These are phyloP conservation scores for Leishmania tarentolae DNA, from an alignment of 208 protist species.

Conservation along the genomic window DNA sequence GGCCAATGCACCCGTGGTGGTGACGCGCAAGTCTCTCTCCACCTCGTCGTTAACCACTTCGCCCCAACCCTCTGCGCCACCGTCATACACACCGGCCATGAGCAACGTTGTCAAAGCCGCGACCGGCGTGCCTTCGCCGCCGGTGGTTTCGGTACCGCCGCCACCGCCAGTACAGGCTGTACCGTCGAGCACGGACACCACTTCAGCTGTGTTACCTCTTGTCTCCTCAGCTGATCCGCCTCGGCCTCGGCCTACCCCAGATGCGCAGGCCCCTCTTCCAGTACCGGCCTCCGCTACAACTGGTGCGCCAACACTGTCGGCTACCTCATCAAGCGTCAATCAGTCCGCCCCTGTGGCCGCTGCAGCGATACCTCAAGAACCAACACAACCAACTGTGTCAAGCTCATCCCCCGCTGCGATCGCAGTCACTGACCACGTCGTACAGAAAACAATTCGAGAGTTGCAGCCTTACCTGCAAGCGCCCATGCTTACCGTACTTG, in stretches of 20 bases:
- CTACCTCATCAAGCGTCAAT: conserved; percentile 6
- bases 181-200: background rate
- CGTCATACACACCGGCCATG: background rate
- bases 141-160: background rate
- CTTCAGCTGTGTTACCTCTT: background rate
- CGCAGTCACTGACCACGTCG: conserved; percentile 13
- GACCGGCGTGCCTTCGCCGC: background rate
- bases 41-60: conserved; percentile 4
- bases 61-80: background rate
- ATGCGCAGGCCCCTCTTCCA: background rate
- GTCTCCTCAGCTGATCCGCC: background rate
- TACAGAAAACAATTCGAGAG: conserved; percentile 17
- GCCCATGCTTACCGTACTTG: conserved; percentile 31
- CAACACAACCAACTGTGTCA: background rate
- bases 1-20: conserved; percentile 7
- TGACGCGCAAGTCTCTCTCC: conserved; percentile 22
- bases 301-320: conserved; percentile 16
- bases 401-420: conserved; percentile 8
- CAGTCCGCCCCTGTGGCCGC: background rate
- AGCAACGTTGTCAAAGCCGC: background rate
- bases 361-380: background rate
- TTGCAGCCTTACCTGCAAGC: conserved; percentile 13
- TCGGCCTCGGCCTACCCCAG: background rate
- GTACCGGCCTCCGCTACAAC: background rate
- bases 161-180: background rate